Percentiles rank a stretch among this genome's conserved stretches.
phyloP scores from a whole-genome alignment of 345 rosid genomes.

The Rhizophora apiculata region DNA sequence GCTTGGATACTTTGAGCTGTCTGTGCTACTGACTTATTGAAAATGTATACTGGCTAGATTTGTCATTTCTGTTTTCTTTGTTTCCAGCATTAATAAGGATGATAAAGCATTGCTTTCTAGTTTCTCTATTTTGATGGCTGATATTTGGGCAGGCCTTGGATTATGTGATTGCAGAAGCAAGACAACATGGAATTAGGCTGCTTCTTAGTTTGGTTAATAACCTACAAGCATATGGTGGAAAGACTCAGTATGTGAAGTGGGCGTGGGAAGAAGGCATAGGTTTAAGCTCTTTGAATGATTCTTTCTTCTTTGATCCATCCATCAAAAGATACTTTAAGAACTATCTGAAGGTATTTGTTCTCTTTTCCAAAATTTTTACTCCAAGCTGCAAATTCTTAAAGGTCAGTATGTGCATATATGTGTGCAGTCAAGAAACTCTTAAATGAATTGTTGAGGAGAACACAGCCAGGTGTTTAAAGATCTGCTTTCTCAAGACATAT shows the following conservation, averaged over 20 bases:
- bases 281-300: constrained; percentile 86
- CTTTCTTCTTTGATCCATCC: constrained; percentile 94
- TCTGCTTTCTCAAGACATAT: too few relatives aligned
- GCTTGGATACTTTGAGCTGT: too few relatives aligned
- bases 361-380: too few relatives aligned
- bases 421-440: too few relatives aligned
- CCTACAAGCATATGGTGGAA: constrained; percentile 87
- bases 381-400: too few relatives aligned
- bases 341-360: constrained; percentile 47
- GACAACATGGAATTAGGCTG: constrained; percentile 60
- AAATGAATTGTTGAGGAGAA: too few relatives aligned
- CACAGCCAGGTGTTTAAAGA: too few relatives aligned
- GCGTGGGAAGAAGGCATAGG: constrained; percentile 97
- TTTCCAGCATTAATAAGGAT: neutral
- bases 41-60: neutral
- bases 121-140: neutral
- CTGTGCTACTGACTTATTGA: neutral
- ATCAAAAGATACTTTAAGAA: constrained; percentile 80
- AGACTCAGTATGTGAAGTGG: constrained; percentile 94
- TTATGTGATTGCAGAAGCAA: constrained; percentile 85
- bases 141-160: constrained; percentile 74
- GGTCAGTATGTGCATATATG: too few relatives aligned
- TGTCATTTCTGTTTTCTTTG: neutral
- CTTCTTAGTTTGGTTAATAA: constrained; percentile 87
- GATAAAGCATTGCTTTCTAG: neutral